Evolutionary conservation across 2,329 filamentous ascomycete genomes (phyloP).

Genomic region (Xylariaceae sp.): DNA sequence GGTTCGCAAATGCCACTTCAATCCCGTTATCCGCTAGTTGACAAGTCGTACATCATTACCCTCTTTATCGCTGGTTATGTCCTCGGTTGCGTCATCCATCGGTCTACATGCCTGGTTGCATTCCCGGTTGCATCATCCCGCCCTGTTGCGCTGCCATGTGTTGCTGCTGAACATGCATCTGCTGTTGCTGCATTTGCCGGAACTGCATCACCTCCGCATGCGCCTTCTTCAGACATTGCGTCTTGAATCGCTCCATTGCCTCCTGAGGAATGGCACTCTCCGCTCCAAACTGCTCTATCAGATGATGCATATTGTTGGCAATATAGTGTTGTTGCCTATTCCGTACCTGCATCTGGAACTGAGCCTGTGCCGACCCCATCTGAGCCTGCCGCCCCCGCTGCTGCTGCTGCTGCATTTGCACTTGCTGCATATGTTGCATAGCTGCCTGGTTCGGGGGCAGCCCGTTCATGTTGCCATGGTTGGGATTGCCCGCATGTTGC

Average conservation of each 20-base stretch:
- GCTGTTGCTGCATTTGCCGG: background rate
- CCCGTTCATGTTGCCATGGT: constrained; percentile 39
- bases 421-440: constrained; percentile 27
- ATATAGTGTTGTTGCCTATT: constrained; percentile 38
- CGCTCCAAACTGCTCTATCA: constrained; percentile 39
- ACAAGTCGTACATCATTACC: too few relatives aligned
- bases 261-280: constrained; percentile 45
- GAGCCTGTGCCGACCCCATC: constrained; percentile 33
- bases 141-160: too few relatives aligned
- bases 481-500: constrained; percentile 40
- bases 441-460: constrained; percentile 31
- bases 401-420: constrained; percentile 26
- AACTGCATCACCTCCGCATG: constrained; percentile 20
- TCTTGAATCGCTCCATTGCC: constrained; percentile 41
- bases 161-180: background rate
- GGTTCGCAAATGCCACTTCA: too few relatives aligned
- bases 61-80: too few relatives aligned
- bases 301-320: constrained; percentile 32
- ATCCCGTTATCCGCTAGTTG: too few relatives aligned
- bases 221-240: constrained; percentile 38
- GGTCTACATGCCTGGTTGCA: too few relatives aligned
- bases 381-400: constrained; percentile 15
- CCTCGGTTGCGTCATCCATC: too few relatives aligned
- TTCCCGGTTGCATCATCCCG: too few relatives aligned
- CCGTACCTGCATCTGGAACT: constrained; percentile 6